Percentiles rank a stretch among this genome's conserved stretches.
Evolutionary conservation across 768 basidiomycete genomes (phyloP).

Genomic region (Hericium alpestre): DNA sequence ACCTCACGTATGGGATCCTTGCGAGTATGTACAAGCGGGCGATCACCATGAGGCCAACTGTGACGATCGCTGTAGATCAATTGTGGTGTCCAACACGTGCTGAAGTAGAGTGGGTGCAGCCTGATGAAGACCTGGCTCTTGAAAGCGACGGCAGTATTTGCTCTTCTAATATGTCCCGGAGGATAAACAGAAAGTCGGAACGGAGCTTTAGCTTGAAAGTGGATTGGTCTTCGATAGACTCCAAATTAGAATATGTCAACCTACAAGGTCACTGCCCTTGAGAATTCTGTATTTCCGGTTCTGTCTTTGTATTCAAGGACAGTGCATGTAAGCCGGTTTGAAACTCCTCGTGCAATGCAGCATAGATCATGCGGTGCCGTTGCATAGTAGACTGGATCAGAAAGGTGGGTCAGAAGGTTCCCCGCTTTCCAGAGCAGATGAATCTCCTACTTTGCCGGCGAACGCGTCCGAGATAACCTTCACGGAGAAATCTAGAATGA

Average conservation of each 20-base stretch:
- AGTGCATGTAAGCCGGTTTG: constrained; percentile 65
- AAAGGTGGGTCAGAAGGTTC: constrained; percentile 2
- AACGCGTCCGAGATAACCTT: constrained; percentile 65
- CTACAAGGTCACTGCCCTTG: constrained; percentile 11
- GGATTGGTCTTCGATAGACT: neutral
- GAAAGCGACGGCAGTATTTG: too few relatives aligned
- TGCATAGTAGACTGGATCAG: constrained; percentile 55
- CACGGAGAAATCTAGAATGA: constrained; percentile 61
- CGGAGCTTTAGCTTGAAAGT: neutral
- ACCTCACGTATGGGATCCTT: too few relatives aligned
- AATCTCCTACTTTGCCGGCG: constrained; percentile 51
- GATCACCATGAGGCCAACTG: too few relatives aligned
- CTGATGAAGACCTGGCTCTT: too few relatives aligned
- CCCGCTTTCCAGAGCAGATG: neutral
- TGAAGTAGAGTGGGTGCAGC: too few relatives aligned
- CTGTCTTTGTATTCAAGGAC: constrained; percentile 64
- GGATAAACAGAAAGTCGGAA: neutral
- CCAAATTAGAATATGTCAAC: neutral
- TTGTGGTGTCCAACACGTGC: too few relatives aligned
- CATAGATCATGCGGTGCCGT: constrained; percentile 72
- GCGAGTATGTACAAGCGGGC: too few relatives aligned
- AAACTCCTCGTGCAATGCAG: constrained; percentile 62
- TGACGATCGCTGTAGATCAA: too few relatives aligned
- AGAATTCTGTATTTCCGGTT: constrained; percentile 31
- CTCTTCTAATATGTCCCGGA: too few relatives aligned